A percentile compares a stretch with the other conserved stretches of the same genome.
Conservation (phyloP, 768 basidiomycete species). For the Udeniomyces megalosporus region DNA sequence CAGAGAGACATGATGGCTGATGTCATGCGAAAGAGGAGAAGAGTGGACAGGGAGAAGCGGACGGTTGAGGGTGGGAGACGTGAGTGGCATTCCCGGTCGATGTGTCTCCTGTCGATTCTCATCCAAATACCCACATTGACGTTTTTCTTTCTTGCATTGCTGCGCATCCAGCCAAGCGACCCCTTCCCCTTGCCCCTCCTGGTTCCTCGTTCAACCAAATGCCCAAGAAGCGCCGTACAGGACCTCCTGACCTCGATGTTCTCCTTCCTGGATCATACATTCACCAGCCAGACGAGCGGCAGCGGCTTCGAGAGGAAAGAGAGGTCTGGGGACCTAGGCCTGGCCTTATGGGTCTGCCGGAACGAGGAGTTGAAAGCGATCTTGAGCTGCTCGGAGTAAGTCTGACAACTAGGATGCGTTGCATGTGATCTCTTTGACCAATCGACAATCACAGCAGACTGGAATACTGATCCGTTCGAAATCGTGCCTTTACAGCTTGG, state of each 20-base stretch:
- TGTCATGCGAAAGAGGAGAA: conserved; percentile 66
- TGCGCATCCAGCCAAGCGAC: conserved; percentile 16
- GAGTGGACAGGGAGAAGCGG: conserved; percentile 70
- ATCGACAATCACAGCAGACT: neutral
- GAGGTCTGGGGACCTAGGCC: conserved; percentile 13
- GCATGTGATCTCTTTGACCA: neutral
- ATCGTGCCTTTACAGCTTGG: neutral
- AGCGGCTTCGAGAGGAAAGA: conserved; percentile 8
- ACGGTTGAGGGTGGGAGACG: conserved; percentile 56
- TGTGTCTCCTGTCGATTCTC: neutral
- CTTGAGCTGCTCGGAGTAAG: conserved; percentile 14
- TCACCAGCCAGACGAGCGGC: conserved; percentile 3
- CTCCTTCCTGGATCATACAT: conserved; percentile 10
- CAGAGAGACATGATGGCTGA: conserved; percentile 81
- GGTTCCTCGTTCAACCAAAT: neutral
- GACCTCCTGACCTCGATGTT: conserved; percentile 5
- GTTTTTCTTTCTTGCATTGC: neutral
- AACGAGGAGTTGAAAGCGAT: conserved; percentile 2
- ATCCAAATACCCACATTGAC: neutral
- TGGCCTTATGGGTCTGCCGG: conserved; percentile 7
- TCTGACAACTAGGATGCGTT: no score
- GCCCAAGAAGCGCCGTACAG: neutral
- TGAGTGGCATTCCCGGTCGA: conserved; percentile 24
- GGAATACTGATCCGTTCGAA: neutral
- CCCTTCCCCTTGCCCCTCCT: conserved; percentile 2